Conservation (phyloP, 2,329 filamentous ascomycete genomes). For the Emmonsiellopsis sp. region DNA sequence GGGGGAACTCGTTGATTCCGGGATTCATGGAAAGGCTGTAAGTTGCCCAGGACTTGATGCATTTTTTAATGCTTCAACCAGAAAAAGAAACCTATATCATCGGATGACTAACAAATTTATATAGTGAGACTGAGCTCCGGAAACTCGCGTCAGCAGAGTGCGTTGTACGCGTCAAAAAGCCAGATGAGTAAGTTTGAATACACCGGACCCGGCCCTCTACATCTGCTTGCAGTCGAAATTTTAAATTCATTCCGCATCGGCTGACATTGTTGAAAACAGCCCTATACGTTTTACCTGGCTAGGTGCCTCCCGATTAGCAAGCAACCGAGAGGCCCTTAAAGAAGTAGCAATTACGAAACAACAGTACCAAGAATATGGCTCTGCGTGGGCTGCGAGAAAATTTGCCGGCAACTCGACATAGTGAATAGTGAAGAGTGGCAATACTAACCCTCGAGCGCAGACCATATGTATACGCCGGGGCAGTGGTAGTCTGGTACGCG, state of each 20-base stretch:
- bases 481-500: no score
- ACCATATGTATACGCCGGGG: no score
- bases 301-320: constrained; percentile 71
- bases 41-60: constrained; percentile 11
- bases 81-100: background rate
- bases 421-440: no score
- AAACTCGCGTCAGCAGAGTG: constrained; percentile 67
- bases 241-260: background rate
- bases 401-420: constrained; percentile 42
- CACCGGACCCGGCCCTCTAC: no score
- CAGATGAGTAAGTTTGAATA: constrained; percentile 47
- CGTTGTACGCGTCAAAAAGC: constrained; percentile 61
- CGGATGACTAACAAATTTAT: constrained; percentile 14
- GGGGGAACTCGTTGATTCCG: constrained; percentile 70
- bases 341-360: constrained; percentile 69
- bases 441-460: no score
- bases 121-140: constrained; percentile 58
- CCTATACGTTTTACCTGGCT: constrained; percentile 77
- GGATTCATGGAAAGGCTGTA: constrained; percentile 73
- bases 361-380: constrained; percentile 84
- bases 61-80: background rate
- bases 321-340: constrained; percentile 54
- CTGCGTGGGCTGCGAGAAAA: constrained; percentile 62
- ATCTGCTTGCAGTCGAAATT: background rate
- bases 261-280: constrained; percentile 19